Base-by-base conservation (phyloP, 2,329 filamentous ascomycete genomes). In the Aureobasidium sp. region DNA sequence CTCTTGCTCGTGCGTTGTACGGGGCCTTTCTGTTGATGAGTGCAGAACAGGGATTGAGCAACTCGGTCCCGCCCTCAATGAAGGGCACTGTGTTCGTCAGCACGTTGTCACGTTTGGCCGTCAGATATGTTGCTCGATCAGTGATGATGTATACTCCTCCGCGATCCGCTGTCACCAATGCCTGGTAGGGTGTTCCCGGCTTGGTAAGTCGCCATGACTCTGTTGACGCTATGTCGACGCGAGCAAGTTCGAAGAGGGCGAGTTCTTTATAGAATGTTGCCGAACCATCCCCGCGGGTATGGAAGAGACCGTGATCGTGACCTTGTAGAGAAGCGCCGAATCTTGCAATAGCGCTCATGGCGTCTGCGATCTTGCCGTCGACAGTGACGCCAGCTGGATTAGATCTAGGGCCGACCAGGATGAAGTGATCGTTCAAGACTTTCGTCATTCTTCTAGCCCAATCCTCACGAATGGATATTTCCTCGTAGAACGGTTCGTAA, bases 341-440 rank as follows among this genome's bases (percentile, higher is more conserved):
- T 0, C 16, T n/a, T 18, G 48, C 47, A n/a, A 63, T 63, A 7
- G 25, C 36, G 2, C 5, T 25, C 36, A 63, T 16, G 7, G 20
- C 45, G 27, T 33, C 59, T 61, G 29, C 18, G 13, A 47, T 43
- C 29, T 7, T 20, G 29, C 29, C 48, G 6, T n/a, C 18, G 9
- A 51, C 4, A 6, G 6, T 18, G 15, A 51, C 29, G 7, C 48
- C 48, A 51, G 48, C 48, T 36, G 27, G 27, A 23, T 51, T 36
- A 10, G 29, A 20, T 6, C 13, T 29, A 10, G 48, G 48, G 10
- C 48, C 48, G 6, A 51, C 71, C 36, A 73, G 65, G 10, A 71
- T 64, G 42, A 73, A 73, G 62, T 73, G 72, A 55, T 73, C 72
- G 36, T 71, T 67, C 64, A 73, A 73, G 1, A 62, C 68, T 33